Evolutionary conservation across 73 alveolate genomes (phyloP).

Genomic region (Tetrahymena malaccensis): DNA sequence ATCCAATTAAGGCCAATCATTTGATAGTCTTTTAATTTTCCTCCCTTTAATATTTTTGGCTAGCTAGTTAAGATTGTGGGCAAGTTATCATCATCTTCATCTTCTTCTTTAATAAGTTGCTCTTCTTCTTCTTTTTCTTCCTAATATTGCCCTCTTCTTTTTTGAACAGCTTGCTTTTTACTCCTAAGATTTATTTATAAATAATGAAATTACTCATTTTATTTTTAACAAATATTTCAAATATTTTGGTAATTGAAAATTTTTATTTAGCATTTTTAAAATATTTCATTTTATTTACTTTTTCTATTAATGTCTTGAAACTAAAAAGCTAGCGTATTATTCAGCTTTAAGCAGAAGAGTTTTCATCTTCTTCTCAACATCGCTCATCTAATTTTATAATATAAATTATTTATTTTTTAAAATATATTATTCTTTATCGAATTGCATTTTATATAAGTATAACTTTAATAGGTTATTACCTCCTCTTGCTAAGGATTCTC

Average conservation of each 20-base stretch:
- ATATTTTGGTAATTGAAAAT: no score
- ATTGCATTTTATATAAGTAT: background rate
- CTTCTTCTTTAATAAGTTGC: slow-evolving; percentile 12
- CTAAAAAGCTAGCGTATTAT: slow-evolving; percentile 29
- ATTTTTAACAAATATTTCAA: no score
- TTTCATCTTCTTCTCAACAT: slow-evolving; percentile 20
- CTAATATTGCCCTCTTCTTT: background rate
- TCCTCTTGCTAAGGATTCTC: background rate
- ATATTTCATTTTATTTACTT: background rate
- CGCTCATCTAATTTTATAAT: background rate
- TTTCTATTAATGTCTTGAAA: slow-evolving; percentile 20
- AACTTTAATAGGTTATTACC: background rate
- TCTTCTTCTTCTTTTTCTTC: slow-evolving; percentile 6
- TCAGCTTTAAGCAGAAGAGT: slow-evolving; percentile 26
- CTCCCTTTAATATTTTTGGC: slow-evolving; percentile 34
- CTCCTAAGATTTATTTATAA: background rate
- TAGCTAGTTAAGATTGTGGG: slow-evolving; percentile 7
- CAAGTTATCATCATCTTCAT: slow-evolving; percentile 12
- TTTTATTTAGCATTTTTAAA: background rate
- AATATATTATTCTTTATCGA: background rate
- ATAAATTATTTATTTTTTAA: background rate
- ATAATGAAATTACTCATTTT: background rate
- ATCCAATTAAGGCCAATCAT: slow-evolving; percentile 96
- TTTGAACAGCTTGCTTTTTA: background rate
- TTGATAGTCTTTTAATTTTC: slow-evolving; percentile 63